A percentile compares a stretch with the other conserved stretches of the same genome.
Conservation (phyloP, 441 rosid species). For the Populus hybrid region DNA sequence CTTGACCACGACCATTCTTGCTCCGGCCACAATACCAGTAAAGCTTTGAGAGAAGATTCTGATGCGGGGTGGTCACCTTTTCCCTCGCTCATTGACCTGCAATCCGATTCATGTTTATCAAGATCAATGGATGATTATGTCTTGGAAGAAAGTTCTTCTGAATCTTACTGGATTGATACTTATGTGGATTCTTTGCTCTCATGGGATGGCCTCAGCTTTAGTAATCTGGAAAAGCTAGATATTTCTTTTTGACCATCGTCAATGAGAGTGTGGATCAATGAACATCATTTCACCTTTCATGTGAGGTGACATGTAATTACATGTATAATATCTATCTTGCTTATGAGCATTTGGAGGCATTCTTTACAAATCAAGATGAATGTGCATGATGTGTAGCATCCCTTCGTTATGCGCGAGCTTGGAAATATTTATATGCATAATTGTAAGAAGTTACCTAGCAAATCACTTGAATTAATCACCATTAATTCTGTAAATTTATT, state of each 20-base stretch:
- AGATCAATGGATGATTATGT: slow-evolving; percentile 7
- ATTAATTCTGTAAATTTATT: too few relatives aligned
- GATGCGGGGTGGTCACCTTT: neutral
- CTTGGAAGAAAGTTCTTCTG: neutral
- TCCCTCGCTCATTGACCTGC: neutral
- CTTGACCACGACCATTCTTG: neutral
- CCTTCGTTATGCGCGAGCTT: neutral
- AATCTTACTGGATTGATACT: slow-evolving; percentile 7
- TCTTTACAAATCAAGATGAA: neutral
- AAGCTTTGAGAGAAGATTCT: slow-evolving; percentile 1
- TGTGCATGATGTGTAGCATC: neutral
- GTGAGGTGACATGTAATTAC: neutral
- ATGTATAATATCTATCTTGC: neutral
- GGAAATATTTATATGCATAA: neutral
- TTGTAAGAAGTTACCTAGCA: too few relatives aligned
- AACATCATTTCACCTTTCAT: neutral
- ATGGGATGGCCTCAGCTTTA: slow-evolving; percentile 16
- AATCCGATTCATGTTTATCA: slow-evolving; percentile 20
- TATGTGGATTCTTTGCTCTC: slow-evolving; percentile 9
- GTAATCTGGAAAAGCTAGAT: slow-evolving; percentile 7
- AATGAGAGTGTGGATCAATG: neutral
- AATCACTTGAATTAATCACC: too few relatives aligned
- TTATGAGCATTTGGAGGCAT: neutral
- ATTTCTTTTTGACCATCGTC: slow-evolving; percentile 7
- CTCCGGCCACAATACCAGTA: neutral